These are phyloP conservation scores for Lecanosticta acicola DNA, from an alignment of 2,329 filamentous ascomycete genomes.

Conservation along the genomic window DNA sequence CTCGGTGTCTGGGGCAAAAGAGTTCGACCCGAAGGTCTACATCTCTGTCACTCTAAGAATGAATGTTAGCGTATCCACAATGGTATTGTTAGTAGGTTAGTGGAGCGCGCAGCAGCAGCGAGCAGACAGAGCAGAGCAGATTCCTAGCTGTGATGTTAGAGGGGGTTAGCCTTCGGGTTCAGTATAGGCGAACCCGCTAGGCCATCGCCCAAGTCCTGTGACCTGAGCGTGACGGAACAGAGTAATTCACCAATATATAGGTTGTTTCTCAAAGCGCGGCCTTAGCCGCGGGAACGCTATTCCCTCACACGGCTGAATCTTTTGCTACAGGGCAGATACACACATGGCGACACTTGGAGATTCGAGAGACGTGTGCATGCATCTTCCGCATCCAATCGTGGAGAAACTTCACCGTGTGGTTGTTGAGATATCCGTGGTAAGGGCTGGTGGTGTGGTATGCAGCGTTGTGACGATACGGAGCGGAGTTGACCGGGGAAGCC, in stretches of 20 bases:
- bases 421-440: conserved; percentile 1
- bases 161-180: no score
- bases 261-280: neutral
- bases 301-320: conserved; percentile 6
- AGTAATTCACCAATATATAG: neutral
- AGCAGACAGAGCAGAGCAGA: no score
- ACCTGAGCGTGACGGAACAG: no score
- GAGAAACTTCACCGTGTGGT: neutral
- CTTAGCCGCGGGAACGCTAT: conserved; percentile 1
- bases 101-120: neutral
- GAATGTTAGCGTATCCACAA: no score
- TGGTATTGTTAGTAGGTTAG: no score
- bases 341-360: conserved; percentile 2
- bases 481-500: neutral
- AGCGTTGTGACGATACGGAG: conserved; percentile 3
- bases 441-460: conserved; percentile 5
- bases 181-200: no score
- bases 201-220: no score
- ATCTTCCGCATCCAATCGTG: conserved; percentile 5
- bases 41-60: no score
- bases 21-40: no score
- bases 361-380: conserved; percentile 4
- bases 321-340: conserved; percentile 2
- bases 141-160: no score
- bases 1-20: no score